Conservation (phyloP, 108 stramenopile species). For the Pseudonitzschia multistriata region DNA sequence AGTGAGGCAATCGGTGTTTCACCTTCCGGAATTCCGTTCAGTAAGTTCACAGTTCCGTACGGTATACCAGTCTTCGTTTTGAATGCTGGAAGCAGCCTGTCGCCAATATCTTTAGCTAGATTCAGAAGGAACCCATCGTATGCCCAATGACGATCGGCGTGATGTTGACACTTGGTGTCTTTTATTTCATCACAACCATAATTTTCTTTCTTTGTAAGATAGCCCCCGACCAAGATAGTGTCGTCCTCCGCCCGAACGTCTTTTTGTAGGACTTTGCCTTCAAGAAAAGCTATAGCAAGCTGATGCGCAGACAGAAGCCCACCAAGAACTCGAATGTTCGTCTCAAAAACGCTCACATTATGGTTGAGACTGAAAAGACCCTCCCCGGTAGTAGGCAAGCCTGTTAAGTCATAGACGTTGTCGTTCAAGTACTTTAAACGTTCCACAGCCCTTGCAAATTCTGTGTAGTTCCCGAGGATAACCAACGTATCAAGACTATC, state of each 20-base stretch:
- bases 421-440: conserved; percentile 60
- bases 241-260: conserved; percentile 51
- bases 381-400: conserved; percentile 8
- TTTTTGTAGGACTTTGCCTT: conserved; percentile 28
- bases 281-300: conserved; percentile 62
- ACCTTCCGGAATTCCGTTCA: conserved; percentile 75
- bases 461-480: conserved; percentile 83
- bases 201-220: background rate
- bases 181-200: background rate
- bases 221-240: conserved; percentile 36
- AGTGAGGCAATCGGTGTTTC: conserved; percentile 86
- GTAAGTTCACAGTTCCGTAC: conserved; percentile 90
- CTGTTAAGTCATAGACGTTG: conserved; percentile 27
- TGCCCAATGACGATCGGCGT: conserved; percentile 34
- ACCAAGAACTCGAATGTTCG: conserved; percentile 90
- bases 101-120: conserved; percentile 79
- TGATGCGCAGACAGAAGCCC: conserved; percentile 91
- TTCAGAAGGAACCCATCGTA: conserved; percentile 82
- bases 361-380: conserved; percentile 72
- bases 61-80: conserved; percentile 88
- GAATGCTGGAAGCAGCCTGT: conserved; percentile 83
- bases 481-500: conserved; percentile 90
- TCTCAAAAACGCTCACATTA: conserved; percentile 92
- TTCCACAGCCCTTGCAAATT: conserved; percentile 89
- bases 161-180: conserved; percentile 7